phyloP scores from a whole-genome alignment of 495 filamentous ascomycete genomes.

The Penicillium antarcticum region DNA sequence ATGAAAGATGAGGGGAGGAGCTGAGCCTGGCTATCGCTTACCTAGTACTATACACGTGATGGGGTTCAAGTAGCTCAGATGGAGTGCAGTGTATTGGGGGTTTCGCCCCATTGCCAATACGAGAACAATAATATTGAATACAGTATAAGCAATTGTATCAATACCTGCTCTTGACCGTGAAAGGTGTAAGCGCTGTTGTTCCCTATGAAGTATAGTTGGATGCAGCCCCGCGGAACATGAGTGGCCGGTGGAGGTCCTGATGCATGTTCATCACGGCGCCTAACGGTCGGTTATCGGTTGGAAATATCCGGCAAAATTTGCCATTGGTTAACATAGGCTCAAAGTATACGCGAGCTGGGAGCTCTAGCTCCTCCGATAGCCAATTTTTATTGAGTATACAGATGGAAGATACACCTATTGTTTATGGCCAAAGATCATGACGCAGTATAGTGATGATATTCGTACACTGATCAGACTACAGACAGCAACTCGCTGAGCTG shows the following conservation, averaged over 20 bases:
- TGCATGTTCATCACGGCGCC: constrained; percentile 8
- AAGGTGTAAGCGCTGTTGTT: constrained; percentile 2
- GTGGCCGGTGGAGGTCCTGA: not conserved
- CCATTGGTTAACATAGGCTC: not conserved
- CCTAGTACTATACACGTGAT: not conserved
- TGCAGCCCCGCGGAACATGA: constrained; percentile 1
- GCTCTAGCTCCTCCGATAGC: too few relatives aligned
- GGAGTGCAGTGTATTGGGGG: too few relatives aligned
- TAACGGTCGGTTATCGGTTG: constrained; percentile 1
- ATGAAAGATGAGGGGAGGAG: too few relatives aligned
- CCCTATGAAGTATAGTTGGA: not conserved
- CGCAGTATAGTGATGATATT: too few relatives aligned
- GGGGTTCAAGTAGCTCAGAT: too few relatives aligned
- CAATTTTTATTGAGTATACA: too few relatives aligned
- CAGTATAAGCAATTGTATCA: not conserved
- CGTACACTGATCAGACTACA: not conserved
- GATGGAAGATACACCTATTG: too few relatives aligned
- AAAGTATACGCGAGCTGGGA: too few relatives aligned
- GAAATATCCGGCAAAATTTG: not conserved
- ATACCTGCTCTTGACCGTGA: not conserved
- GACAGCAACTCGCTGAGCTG: not conserved
- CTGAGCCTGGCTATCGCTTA: too few relatives aligned
- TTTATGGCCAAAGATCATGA: too few relatives aligned
- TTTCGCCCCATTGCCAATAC: too few relatives aligned
- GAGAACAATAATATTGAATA: not conserved